Conservation (phyloP, 305 asterid species). For the Rubia tinctorum region DNA sequence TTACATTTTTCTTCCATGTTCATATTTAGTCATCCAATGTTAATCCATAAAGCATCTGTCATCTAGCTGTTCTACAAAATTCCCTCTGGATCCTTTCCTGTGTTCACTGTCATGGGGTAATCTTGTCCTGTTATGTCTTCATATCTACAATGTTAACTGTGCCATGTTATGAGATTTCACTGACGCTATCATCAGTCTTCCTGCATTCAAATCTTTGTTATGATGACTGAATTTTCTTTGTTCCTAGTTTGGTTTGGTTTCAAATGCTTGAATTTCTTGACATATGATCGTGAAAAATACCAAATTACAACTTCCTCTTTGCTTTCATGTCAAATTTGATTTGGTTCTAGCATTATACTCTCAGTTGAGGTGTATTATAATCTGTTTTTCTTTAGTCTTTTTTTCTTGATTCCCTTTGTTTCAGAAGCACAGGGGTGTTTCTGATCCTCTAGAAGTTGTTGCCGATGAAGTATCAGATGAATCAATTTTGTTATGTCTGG, state of each 20-base stretch:
- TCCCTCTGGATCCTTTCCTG: neutral
- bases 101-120: neutral
- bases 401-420: conserved; percentile 14
- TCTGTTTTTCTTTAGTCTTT: neutral
- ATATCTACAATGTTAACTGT: neutral
- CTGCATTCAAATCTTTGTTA: neutral
- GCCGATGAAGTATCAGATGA: conserved; percentile 96
- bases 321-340: neutral
- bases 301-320: neutral
- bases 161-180: neutral
- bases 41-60: neutral
- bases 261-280: conserved; percentile 4
- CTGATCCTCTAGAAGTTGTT: conserved; percentile 96
- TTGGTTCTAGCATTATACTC: neutral
- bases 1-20: neutral
- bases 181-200: neutral
- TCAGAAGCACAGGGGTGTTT: conserved; percentile 90
- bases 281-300: neutral
- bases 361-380: neutral
- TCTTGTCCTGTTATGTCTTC: neutral
- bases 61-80: neutral
- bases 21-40: neutral
- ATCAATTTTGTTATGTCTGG: conserved; percentile 89
- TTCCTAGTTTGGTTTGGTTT: neutral
- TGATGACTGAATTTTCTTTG: neutral